Base-by-base conservation (phyloP, 2,329 filamentous ascomycete genomes). In the Tetracladium maxilliforme region DNA sequence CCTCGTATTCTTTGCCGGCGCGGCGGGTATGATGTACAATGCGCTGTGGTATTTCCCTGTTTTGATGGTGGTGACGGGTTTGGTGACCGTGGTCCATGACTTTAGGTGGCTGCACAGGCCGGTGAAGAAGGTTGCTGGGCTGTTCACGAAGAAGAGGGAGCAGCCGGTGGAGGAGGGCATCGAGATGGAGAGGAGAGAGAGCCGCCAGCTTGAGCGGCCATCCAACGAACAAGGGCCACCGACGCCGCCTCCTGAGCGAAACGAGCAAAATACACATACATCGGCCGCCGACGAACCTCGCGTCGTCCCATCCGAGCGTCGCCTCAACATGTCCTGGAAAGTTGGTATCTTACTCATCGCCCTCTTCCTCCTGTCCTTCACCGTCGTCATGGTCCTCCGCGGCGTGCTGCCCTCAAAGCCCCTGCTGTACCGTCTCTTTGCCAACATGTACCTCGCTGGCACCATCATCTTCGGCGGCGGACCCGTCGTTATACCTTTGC, bases 31-130 rank as follows among this genome's bases (percentile, higher is more conserved):
- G 34, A 55, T 77, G 24, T 82, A 82, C 36, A 80, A 70, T 24
- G 66, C 74, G 0, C 47, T 83, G 1, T 84, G 78, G 78, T 84
- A 78, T 34, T 83, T 81, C 22, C 78, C 78, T 0, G 38, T 68
- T 0, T 41, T 83, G 5, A 72, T 82, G 47, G 36, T 63, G 1
- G 34, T 55, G 2, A 64, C 61, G 0, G 76, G 74, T 1, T 8
- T 58, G 2, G 44, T 47, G 0, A 65, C 68, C 0, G 43, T 70
- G 0, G 26, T 64, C 1, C 70, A 66, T 53, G 75, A 81, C 44
- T 52, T 49, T 21, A 52, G 56, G 21, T 61, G 61, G 48, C 36
- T 64, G 6, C 56, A 62, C 10, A 41, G 49, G 1, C 42, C 56
- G 6, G 40, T 48, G 13, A 48, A 44, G 23, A 47, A 43, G 30